Percentiles rank a stretch among this genome's conserved stretches.
These are phyloP conservation scores for Cynara cardunculus DNA, from an alignment of 129 eudicot species.

Conservation along the genomic window DNA sequence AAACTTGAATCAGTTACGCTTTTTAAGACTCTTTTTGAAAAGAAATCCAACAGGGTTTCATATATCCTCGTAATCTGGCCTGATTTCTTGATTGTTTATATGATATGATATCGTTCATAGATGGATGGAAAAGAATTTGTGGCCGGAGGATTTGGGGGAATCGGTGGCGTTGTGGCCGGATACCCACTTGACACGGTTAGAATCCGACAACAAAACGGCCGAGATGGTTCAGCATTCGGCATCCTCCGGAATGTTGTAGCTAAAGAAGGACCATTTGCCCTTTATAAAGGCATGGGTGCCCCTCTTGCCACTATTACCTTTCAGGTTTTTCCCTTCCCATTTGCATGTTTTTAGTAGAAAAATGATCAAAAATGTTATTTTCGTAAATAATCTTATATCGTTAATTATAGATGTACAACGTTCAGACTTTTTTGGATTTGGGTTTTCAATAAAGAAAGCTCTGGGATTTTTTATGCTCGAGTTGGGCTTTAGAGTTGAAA, in stretches of 20 bases:
- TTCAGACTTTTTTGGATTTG: too few species aligned
- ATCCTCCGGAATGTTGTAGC: slow-evolving; percentile 42
- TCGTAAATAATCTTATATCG: not conserved
- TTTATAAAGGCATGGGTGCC: slow-evolving; percentile 81
- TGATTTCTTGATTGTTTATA: not conserved
- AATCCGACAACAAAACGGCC: slow-evolving; percentile 56
- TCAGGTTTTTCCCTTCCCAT: slow-evolving; percentile 45
- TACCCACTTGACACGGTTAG: slow-evolving; percentile 86
- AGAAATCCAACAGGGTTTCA: not conserved
- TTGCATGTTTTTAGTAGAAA: not conserved
- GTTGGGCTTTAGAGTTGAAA: too few species aligned
- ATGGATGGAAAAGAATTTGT: slow-evolving; percentile 87
- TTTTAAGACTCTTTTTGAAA: not conserved
- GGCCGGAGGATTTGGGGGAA: slow-evolving; percentile 87
- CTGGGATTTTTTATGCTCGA: too few species aligned
- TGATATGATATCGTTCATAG: not conserved
- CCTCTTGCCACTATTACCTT: slow-evolving; percentile 77
- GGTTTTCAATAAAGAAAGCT: not conserved
- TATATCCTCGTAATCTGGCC: not conserved
- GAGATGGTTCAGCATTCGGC: slow-evolving; percentile 35
- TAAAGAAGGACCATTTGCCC: slow-evolving; percentile 50
- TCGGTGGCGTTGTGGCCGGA: slow-evolving; percentile 65
- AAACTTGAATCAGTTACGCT: not conserved
- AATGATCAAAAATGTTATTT: not conserved
- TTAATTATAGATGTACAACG: not conserved